Percentiles rank a stretch among this genome's conserved stretches.
Evolutionary conservation across 2,329 filamentous ascomycete genomes (phyloP).

Genomic region (Coniochaeta sp.): DNA sequence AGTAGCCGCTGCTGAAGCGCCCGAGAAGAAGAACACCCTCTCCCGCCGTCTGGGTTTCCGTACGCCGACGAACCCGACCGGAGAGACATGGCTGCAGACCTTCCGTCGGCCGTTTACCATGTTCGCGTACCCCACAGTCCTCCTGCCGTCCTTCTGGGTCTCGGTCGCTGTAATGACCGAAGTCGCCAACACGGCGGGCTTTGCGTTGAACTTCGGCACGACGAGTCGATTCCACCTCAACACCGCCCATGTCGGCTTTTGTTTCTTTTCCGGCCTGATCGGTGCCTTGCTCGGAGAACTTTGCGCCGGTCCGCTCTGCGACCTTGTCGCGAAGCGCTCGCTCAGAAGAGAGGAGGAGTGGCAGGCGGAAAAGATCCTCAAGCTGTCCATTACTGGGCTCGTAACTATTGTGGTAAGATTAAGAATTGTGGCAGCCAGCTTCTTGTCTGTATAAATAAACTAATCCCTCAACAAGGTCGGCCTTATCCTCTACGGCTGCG

Average conservation of each 20-base stretch:
- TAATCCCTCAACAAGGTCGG: background rate
- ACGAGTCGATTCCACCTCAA: constrained; percentile 7
- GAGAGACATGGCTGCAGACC: constrained; percentile 9
- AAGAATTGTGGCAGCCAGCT: background rate
- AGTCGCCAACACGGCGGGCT: constrained; percentile 12
- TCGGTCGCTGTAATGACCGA: constrained; percentile 11
- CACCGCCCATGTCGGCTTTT: constrained; percentile 9
- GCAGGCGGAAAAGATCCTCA: constrained; percentile 8
- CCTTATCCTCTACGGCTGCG: constrained; percentile 8
- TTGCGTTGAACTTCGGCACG: constrained; percentile 11
- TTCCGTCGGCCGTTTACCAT: constrained; percentile 9
- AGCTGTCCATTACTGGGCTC: constrained; percentile 6
- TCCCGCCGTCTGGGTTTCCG: constrained; percentile 8
- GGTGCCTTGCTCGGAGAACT: constrained; percentile 9
- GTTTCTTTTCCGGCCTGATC: constrained; percentile 9
- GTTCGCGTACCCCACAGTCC: constrained; percentile 12
- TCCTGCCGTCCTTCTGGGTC: constrained; percentile 11
- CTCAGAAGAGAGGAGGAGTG: constrained; percentile 5
- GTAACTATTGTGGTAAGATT: constrained; percentile 5
- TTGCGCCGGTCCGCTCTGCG: constrained; percentile 8
- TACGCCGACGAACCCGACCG: constrained; percentile 8
- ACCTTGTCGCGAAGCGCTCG: constrained; percentile 8
- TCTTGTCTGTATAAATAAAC: background rate
- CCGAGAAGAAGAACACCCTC: constrained; percentile 1
- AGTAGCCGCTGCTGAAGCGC: background rate